These are phyloP conservation scores for Citrus cavaleriei DNA, from an alignment of 345 rosid genomes.

Conservation along the genomic window DNA sequence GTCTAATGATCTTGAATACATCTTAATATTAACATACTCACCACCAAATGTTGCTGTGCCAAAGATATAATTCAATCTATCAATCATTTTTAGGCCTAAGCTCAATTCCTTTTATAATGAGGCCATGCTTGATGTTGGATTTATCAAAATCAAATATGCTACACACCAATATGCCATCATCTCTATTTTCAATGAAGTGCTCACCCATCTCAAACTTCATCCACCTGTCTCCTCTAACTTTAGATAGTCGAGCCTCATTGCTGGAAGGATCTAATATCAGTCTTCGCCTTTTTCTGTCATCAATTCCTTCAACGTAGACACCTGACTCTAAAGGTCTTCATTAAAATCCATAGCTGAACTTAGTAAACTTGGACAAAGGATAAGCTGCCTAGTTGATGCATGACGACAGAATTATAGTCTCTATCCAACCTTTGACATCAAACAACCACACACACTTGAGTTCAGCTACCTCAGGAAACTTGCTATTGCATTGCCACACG, in stretches of 20 bases:
- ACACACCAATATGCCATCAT: slow-evolving; percentile 18
- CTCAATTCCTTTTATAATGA: slow-evolving; percentile 35
- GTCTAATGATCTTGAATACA: background rate
- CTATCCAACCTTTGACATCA: slow-evolving; percentile 10
- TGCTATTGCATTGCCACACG: too few relatives aligned
- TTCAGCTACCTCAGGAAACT: slow-evolving; percentile 17
- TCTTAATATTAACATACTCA: background rate
- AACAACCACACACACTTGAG: slow-evolving; percentile 1
- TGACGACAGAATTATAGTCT: slow-evolving; percentile 15
- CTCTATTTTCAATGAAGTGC: slow-evolving; percentile 27
- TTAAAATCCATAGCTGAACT: too few relatives aligned
- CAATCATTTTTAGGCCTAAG: slow-evolving; percentile 25
- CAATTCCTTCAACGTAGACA: too few relatives aligned
- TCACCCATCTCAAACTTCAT: slow-evolving; percentile 42
- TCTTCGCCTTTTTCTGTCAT: too few relatives aligned
- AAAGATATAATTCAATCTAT: background rate
- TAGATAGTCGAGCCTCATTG: background rate
- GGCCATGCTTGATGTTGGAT: slow-evolving; percentile 19
- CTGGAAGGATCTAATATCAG: background rate
- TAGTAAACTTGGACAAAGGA: slow-evolving; percentile 2
- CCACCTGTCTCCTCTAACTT: slow-evolving; percentile 36
- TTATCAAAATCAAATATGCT: slow-evolving; percentile 14
- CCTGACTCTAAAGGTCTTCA: too few relatives aligned
- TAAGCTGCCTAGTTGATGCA: slow-evolving; percentile 22
- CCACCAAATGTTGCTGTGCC: background rate